Percentiles rank a stretch among this genome's conserved stretches.
phyloP scores from a whole-genome alignment of 768 basidiomycete species.

The Podaxis carcinomalis region DNA sequence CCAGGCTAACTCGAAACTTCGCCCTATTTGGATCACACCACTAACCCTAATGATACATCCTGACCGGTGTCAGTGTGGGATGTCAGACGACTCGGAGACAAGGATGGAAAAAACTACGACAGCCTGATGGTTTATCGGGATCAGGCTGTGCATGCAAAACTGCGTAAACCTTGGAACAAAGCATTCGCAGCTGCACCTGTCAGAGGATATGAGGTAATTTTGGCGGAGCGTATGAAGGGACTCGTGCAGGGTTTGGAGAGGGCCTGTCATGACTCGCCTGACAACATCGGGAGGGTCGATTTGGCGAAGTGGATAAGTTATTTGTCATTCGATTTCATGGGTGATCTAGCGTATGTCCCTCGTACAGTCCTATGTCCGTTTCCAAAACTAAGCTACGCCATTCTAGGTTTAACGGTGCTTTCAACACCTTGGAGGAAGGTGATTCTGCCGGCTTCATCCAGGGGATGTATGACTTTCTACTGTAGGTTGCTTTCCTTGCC shows the following conservation, averaged over 20 bases:
- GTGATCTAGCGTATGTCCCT: conserved; percentile 30
- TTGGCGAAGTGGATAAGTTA: conserved; percentile 14
- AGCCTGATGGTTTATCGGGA: conserved; percentile 21
- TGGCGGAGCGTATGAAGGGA: conserved; percentile 22
- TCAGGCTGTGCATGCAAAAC: conserved; percentile 28
- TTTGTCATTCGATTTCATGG: conserved; percentile 31
- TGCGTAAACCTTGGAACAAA: conserved; percentile 40
- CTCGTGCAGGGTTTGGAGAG: conserved; percentile 18
- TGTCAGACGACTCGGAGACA: conserved; percentile 29
- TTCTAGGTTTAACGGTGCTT: conserved; percentile 24
- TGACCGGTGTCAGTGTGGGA: conserved; percentile 34
- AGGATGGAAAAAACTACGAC: conserved; percentile 13
- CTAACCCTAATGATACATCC: neutral
- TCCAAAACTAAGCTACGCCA: neutral
- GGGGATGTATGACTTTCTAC: conserved; percentile 20
- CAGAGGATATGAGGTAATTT: conserved; percentile 33
- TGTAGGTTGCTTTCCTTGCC: conserved; percentile 11
- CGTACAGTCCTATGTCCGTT: neutral
- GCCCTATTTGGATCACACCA: no score
- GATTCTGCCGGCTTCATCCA: conserved; percentile 22
- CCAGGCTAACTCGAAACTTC: neutral
- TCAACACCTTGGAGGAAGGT: conserved; percentile 22
- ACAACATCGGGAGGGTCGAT: conserved; percentile 15
- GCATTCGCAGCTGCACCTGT: conserved; percentile 34
- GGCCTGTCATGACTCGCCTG: conserved; percentile 11